Base-by-base conservation (phyloP, 2,329 filamentous ascomycete species). In the Aspergillus cejpii region DNA sequence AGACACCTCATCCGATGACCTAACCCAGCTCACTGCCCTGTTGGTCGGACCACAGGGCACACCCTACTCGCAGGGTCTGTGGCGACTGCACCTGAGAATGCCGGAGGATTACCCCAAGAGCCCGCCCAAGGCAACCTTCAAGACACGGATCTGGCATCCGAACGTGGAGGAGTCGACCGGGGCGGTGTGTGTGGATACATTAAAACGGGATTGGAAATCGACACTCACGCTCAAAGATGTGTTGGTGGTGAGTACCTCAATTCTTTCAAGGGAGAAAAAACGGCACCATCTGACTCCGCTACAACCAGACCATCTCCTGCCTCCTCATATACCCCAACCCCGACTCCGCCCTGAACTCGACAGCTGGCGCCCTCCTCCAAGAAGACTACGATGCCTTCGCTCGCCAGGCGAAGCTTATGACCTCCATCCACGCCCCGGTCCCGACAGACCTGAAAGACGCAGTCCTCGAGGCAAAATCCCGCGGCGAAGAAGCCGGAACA, bases 261-360 rank as follows among this genome's bases (percentile, higher is more conserved):
- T 38, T 6, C 28, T 15, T 2, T 15, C n/a, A 7, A 14, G 2
- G 12, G 12, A 29, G 19, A 20, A 37, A 1, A 29, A 14, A 10
- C 17, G 10, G 17, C 14, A n/a, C 6, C 1, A 1, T 14, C n/a
- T 5, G 5, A 20, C 14, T 8, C 24, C 15, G 2, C 11, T 20
- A 10, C 15, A 20, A 44, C 20, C 34, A 73, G 70, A 78, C 79
- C 0, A 81, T 83, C 45, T 76, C 72, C 2, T 83, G 80, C 62
- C 66, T 83, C 19, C 64, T 83, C 21, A 80, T 83, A 43, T 75
- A 81, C 43, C 80, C 80, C 1, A 83, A 83, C 54, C 78, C 79
- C 0, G 79, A 80, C 50, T 81, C 78, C 44, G 79, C 80, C 6
- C 63, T 83, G 50, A 83, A 83, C 52, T 75, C 77, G 7, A 74